phyloP scores from a whole-genome alignment of 1,284 basidiomycete species.

The Ustilago sp. region DNA sequence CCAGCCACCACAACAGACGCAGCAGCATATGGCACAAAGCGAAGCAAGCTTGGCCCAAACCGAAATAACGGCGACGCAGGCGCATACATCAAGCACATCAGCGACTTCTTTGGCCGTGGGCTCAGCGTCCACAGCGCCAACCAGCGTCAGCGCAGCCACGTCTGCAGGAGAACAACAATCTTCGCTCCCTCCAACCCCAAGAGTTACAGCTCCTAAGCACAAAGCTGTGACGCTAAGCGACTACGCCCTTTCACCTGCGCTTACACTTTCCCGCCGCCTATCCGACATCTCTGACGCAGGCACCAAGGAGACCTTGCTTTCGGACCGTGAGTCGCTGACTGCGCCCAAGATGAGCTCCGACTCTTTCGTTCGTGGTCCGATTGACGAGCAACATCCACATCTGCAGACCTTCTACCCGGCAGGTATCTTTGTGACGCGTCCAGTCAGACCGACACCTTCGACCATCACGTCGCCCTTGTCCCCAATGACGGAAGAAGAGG shows the following conservation, averaged over 20 bases:
- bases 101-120: neutral
- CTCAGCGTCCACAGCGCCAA: slow-evolving; percentile 7
- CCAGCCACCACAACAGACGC: neutral
- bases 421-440: slow-evolving; percentile 1
- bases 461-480: slow-evolving; percentile 12
- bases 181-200: neutral
- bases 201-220: neutral
- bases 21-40: neutral
- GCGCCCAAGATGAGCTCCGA: slow-evolving; percentile 16
- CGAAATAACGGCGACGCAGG: neutral
- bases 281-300: slow-evolving; percentile 29
- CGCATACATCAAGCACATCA: slow-evolving; percentile 4
- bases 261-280: slow-evolving; percentile 3
- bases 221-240: neutral
- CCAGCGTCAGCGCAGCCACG: slow-evolving; percentile 11
- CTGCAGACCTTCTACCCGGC: slow-evolving; percentile 21
- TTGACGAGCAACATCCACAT: slow-evolving; percentile 30
- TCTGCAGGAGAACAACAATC: neutral
- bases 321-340: slow-evolving; percentile 24
- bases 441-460: neutral
- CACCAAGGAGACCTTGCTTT: slow-evolving; percentile 32
- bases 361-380: slow-evolving; percentile 5
- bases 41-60: slow-evolving; percentile 2
- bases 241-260: slow-evolving; percentile 13
- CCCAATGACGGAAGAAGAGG: slow-evolving; percentile 15